These are phyloP conservation scores for Thuja plicata DNA, from an alignment of 83 land plant genomes.

Conservation along the genomic window DNA sequence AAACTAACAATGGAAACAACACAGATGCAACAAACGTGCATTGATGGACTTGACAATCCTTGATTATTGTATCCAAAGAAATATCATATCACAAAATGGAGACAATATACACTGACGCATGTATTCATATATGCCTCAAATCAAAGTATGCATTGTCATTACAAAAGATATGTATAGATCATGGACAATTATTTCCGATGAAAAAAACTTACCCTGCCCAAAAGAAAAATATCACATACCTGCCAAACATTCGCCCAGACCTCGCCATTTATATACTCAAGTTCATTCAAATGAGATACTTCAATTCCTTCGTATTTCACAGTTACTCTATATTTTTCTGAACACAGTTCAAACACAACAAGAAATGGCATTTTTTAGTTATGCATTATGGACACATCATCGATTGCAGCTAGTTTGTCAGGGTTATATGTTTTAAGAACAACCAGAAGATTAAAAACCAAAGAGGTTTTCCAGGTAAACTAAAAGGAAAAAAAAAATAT, in stretches of 20 bases:
- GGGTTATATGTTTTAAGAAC: background rate
- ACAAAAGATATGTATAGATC: no score
- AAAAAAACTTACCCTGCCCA: no score
- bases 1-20: no score
- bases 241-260: conserved; percentile 88
- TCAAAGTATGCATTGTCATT: no score
- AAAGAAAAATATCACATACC: conserved; percentile 28
- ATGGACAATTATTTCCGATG: no score
- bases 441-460: background rate
- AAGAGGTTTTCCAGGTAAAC: background rate
- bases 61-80: no score
- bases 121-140: no score
- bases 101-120: no score
- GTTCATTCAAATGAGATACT: conserved; percentile 66
- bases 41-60: no score
- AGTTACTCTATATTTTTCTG: conserved; percentile 39
- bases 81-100: no score
- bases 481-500: background rate
- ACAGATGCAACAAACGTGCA: no score
- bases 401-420: background rate
- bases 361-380: background rate
- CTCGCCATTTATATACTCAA: conserved; percentile 78
- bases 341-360: background rate
- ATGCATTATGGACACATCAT: background rate
- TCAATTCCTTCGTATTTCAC: conserved; percentile 61